Evolutionary conservation across 345 rosid species (phyloP), one percentile per base, ranked within the genome.

Genomic region (Limnanthes douglasii): DNA sequence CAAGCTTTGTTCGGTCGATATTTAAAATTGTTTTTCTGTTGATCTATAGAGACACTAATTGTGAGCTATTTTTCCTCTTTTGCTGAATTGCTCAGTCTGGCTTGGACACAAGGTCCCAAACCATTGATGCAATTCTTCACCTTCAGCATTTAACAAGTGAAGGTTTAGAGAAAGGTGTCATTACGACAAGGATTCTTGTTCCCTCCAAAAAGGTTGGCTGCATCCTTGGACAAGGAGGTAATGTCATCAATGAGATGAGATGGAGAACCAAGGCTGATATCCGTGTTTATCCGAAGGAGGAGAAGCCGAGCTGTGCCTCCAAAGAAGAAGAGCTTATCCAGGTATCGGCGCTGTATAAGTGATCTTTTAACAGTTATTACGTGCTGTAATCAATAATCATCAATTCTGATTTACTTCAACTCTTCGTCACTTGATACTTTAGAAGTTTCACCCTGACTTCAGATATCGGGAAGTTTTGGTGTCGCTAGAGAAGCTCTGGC

Each of bases 251-350:
- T 48, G 77, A 76, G 53, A 76, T 76, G 72, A 65, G 77, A 17
- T 68, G 69, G 59, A 64, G 70, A 54, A 68, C 70, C 20, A 61
- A 37, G 23, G 85, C 76, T 22, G 73, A 75, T 18, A 75, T 68
- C 37, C 65, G 73, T 41, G 68, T 71, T 37, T 57, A 45, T 42
- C 55, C 70, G 6, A 70, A 65, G 57, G 70, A 75, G 49, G 79
- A 65, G 15, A 61, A 56, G 28, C 78, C 69, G 12, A 64, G 65
- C 48, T 50, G 61, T 59, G 78, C 75, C 20, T 48, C 60, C 12
- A 70, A 61, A 15, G 79, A 68, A 27, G 85, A 75, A 38, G 76
- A 70, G 54, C 64, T 75, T 51, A 70, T 70, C 36, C 75, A 71
- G 69, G 79, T 68, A 51, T 48, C 22, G 12, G 33, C 21, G 30